Conservation (phyloP, 2,329 filamentous ascomycete species). For the Elsinoe australis region DNA sequence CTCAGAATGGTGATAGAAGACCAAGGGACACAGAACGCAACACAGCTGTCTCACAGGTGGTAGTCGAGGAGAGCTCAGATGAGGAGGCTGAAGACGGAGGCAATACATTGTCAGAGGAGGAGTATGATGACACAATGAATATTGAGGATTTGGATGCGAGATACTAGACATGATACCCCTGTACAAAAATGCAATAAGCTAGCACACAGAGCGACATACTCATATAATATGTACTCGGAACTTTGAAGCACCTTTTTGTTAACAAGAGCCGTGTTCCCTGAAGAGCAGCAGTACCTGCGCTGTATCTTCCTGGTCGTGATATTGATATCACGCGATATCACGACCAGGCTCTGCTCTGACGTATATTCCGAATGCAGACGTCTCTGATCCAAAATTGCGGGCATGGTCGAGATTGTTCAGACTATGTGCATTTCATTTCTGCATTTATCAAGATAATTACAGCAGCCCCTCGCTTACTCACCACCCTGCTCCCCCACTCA, state of each 20-base stretch:
- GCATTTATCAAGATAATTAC: constrained; percentile 5
- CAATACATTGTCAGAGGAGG: constrained; percentile 19
- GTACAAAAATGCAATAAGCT: not conserved
- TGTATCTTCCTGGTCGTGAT: no score
- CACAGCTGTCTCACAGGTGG: constrained; percentile 12
- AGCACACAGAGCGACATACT: no score
- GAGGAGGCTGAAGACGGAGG: constrained; percentile 34
- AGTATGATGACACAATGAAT: constrained; percentile 8
- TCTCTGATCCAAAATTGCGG: no score
- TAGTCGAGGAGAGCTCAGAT: constrained; percentile 23
- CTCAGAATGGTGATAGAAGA: constrained; percentile 19
- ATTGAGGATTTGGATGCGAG: constrained; percentile 20
- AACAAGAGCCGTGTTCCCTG: no score
- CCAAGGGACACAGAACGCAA: not conserved
- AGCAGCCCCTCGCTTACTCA: not conserved
- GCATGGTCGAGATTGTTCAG: not conserved
- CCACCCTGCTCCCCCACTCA: not conserved
- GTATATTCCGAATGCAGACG: no score
- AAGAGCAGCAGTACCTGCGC: no score
- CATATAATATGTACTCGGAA: no score
- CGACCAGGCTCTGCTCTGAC: no score
- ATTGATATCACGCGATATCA: no score
- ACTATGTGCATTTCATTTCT: constrained; percentile 14
- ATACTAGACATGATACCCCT: constrained; percentile 12
- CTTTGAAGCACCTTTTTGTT: no score